Conservation (phyloP, 495 filamentous ascomycete species). For the Aspergillus ostianus region DNA sequence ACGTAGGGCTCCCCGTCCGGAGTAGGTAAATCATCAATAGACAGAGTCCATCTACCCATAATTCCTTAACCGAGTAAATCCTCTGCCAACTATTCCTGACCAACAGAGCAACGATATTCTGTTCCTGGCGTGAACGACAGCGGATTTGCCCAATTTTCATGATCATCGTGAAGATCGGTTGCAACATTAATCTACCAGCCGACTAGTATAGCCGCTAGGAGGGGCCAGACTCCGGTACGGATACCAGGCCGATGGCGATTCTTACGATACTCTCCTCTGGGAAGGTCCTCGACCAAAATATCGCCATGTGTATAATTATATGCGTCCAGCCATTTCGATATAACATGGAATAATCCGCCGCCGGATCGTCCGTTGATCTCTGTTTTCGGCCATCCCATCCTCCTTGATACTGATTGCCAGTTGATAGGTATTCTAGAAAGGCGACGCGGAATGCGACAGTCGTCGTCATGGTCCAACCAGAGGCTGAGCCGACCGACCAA, state of each 20-base stretch:
- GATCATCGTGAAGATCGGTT: background rate
- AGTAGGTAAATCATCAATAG: background rate
- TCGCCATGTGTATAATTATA: too few relatives aligned
- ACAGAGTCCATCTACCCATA: background rate
- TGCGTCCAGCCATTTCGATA: too few relatives aligned
- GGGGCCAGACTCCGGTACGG: constrained; percentile 11
- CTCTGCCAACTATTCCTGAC: background rate
- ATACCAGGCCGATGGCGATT: background rate
- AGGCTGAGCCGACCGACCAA: background rate
- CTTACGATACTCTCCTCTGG: too few relatives aligned
- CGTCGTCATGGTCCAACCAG: background rate
- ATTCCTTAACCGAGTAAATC: background rate
- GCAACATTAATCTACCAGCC: background rate
- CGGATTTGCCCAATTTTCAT: background rate
- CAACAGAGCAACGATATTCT: background rate
- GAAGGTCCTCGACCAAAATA: too few relatives aligned
- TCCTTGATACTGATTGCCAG: background rate
- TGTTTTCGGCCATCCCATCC: background rate
- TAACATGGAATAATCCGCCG: too few relatives aligned
- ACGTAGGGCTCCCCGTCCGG: background rate
- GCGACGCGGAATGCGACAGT: background rate
- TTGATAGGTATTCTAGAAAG: background rate
- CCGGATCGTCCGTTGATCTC: background rate
- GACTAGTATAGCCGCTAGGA: constrained; percentile 9
- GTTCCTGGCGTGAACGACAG: background rate